phyloP scores from a whole-genome alignment of 768 basidiomycete species.

The Tubosaeta sp. region DNA sequence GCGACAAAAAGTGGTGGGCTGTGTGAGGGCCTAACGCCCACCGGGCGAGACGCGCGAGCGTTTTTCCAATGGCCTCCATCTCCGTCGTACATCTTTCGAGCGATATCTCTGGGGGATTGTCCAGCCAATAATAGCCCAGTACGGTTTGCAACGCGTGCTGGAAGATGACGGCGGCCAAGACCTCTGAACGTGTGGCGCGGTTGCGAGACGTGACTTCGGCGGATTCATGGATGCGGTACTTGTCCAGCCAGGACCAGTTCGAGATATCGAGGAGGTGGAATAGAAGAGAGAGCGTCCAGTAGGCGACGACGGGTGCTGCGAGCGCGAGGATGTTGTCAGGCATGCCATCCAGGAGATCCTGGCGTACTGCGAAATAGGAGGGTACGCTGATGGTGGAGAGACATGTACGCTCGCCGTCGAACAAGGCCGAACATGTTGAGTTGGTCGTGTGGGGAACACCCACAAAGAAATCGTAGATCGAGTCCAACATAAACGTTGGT shows the following conservation, averaged over 20 bases:
- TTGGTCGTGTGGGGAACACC: conserved; percentile 30
- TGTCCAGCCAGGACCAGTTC: conserved; percentile 72
- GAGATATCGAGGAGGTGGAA: conserved; percentile 84
- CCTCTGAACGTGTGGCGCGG: conserved; percentile 63
- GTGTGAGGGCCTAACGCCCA: conserved; percentile 40
- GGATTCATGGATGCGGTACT: conserved; percentile 85
- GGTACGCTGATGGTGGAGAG: conserved; percentile 37
- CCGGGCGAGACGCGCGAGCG: conserved; percentile 37
- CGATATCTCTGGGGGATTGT: conserved; percentile 34
- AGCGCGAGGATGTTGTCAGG: conserved; percentile 73
- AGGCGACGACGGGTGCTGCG: conserved; percentile 69
- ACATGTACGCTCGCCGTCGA: conserved; percentile 37
- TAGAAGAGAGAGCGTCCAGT: conserved; percentile 78
- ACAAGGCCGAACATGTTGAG: conserved; percentile 30
- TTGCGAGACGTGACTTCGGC: conserved; percentile 74
- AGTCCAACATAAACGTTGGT: conserved; percentile 9
- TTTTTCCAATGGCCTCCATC: conserved; percentile 39
- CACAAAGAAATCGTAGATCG: conserved; percentile 5
- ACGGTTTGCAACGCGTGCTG: conserved; percentile 85
- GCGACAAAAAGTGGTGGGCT: conserved; percentile 34
- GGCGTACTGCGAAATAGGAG: conserved; percentile 50
- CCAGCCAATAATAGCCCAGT: conserved; percentile 67
- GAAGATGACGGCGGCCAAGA: conserved; percentile 74
- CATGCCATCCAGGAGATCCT: conserved; percentile 48
- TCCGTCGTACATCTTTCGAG: conserved; percentile 38